Evolutionary conservation across 1,139 yeast genomes (phyloP), one percentile per base, ranked within the genome.

Genomic region (Hemisphaericaspora subhashii): DNA sequence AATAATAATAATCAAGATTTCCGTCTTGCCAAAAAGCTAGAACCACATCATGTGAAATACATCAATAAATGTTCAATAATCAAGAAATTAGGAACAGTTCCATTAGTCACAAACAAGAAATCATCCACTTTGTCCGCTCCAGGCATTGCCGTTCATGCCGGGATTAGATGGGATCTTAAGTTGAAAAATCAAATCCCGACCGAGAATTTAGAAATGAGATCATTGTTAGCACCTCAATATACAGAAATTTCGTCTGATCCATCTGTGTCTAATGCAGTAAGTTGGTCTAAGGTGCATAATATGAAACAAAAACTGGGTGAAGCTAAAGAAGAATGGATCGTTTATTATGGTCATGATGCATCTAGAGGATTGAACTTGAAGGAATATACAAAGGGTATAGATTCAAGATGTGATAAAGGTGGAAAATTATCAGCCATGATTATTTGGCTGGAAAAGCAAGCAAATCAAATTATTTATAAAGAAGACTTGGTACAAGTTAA

Each of bases 321-420:
- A 28, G 55, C 61, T 1, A 44, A 58, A 9, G 63, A 73, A 22
- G 41, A 55, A 5, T 36, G 46, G 31, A 75, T 77, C n/a, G 90
- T 88, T 1, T 81, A 79, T 52, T 90, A 90, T 56, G 98, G 98
- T 1, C 98, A 90, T 55, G 95, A 86, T 58, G 95, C 97, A 3
- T 72, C 80, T 40, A 67, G 82, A 41, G 96, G 97, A 0, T 72
- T 90, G 35, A 80, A 77, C 41, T 49, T 83, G 37, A 74, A 77
- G 47, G 73, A 76, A 44, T 87, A 69, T 58, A 72, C 95, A 4
- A 80, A 76, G 51, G 98, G 97, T 0, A 64, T 90, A 30, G 98
- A 90, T 56, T 69, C 87, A 9, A 86, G 86, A 2, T 90, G 98
- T 63, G 86, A 81, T 46, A 74, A 77, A 44, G 97, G 96, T 3